Percentiles rank a stretch among this genome's conserved stretches.
phyloP scores from a whole-genome alignment of 1,139 yeast genomes.

The Geotrichum histeridarum region DNA sequence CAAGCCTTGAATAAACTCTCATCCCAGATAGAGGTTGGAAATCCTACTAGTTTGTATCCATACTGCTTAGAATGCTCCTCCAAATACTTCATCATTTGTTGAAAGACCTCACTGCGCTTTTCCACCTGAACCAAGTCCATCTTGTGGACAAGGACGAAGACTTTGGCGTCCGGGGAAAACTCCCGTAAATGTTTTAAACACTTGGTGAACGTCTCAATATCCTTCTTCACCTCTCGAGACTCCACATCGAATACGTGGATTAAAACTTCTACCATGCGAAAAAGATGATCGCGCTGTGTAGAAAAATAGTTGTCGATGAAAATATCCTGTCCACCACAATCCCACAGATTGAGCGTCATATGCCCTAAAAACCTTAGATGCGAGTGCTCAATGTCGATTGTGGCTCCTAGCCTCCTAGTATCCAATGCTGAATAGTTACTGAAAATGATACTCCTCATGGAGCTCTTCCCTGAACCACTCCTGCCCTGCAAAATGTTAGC shows the following conservation, averaged over 20 bases:
- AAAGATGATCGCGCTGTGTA: slow-evolving; percentile 82
- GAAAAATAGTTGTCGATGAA: slow-evolving; percentile 93
- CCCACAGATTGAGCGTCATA: slow-evolving; percentile 95
- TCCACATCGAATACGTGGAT: slow-evolving; percentile 97
- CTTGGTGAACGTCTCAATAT: slow-evolving; percentile 83
- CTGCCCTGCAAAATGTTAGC: slow-evolving; percentile 59
- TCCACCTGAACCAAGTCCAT: slow-evolving; percentile 93
- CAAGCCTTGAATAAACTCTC: slow-evolving; percentile 94
- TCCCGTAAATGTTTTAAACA: slow-evolving; percentile 77
- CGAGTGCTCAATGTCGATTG: slow-evolving; percentile 96
- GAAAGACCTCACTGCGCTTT: slow-evolving; percentile 76
- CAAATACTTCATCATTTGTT: slow-evolving; percentile 75
- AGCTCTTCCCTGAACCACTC: slow-evolving; percentile 94
- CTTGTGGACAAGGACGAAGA: slow-evolving; percentile 86
- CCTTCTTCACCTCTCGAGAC: slow-evolving; percentile 84
- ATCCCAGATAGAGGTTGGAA: slow-evolving; percentile 97
- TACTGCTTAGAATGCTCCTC: slow-evolving; percentile 72
- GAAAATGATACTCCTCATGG: slow-evolving; percentile 94
- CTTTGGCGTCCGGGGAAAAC: slow-evolving; percentile 85
- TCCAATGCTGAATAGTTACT: slow-evolving; percentile 95
- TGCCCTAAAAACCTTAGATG: slow-evolving; percentile 88
- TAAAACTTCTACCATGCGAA: slow-evolving; percentile 93
- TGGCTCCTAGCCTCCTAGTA: slow-evolving; percentile 91
- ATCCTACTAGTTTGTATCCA: slow-evolving; percentile 77
- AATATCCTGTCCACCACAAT: slow-evolving; percentile 92